Percentiles rank a stretch among this genome's conserved stretches.
Evolutionary conservation across 2,329 filamentous ascomycete genomes (phyloP).

Genomic region (Didymella arachidicola): DNA sequence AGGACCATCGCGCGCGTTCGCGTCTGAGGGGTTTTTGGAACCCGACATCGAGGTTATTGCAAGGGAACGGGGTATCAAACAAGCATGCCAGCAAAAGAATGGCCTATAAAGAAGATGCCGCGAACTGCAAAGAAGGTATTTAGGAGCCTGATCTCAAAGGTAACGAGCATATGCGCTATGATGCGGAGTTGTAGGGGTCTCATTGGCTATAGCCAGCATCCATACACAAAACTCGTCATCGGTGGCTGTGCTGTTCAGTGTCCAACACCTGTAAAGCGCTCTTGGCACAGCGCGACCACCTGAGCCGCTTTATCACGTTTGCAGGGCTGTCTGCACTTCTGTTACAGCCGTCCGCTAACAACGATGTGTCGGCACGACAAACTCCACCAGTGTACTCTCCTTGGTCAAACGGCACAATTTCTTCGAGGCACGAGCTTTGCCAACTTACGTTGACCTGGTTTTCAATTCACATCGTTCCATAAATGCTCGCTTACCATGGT

Average conservation of each 20-base stretch:
- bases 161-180: slow-evolving; percentile 11
- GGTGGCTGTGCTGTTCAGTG: slow-evolving; percentile 13
- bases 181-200: slow-evolving; percentile 15
- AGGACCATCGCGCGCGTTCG: slow-evolving; percentile 26
- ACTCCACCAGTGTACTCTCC: neutral
- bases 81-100: slow-evolving; percentile 7
- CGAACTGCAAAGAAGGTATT: neutral
- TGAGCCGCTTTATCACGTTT: slow-evolving; percentile 3
- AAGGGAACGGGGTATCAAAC: slow-evolving; percentile 12
- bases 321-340: neutral
- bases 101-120: neutral
- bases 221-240: slow-evolving; percentile 17
- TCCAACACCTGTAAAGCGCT: neutral
- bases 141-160: slow-evolving; percentile 15
- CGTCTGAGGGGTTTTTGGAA: slow-evolving; percentile 29
- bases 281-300: neutral
- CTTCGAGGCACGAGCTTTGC: neutral
- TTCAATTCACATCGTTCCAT: neutral
- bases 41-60: slow-evolving; percentile 28
- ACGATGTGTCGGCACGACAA: neutral
- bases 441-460: neutral
- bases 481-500: neutral
- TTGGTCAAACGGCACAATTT: neutral
- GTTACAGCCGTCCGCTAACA: neutral
- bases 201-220: slow-evolving; percentile 6